Evolutionary conservation across 257 asterid genomes (phyloP), one percentile per base, ranked within the genome.

Genomic region (Solanum paucissectum): DNA sequence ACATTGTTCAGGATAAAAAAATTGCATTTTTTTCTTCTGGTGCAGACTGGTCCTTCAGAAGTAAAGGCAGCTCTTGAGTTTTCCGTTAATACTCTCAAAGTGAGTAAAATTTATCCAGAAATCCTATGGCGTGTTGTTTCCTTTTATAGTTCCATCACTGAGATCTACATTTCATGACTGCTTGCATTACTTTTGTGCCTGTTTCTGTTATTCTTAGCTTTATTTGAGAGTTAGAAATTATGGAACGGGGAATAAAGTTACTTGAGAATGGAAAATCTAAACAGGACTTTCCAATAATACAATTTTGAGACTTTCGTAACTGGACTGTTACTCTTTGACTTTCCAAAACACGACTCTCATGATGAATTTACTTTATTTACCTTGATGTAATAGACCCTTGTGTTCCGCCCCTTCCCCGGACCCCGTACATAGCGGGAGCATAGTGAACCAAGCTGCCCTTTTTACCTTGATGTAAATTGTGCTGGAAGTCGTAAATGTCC

Each of bases 11-110:
- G 69, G 7, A 49, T 49, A 44, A 9, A 49, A 49, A 11, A 25
- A 29, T 32, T 20, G 16, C 36, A 77, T 18, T 38, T 83, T 29
- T 38, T 87, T 83, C 87, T 89, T 87, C 71, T 79, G 83, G 33
- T 94, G 93, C 97, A 97, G 99, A 93, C 90, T 91, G 98, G 95
- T 85, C 99, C 99, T 89, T 52, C 98, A 55, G 99, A 97, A 93
- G 94, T 98, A 83, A 96, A 97, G 88, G 99, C 99, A 25, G 99
- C 99, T 86, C 99, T 97, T 87, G 99, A 95, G 87, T 97, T 96
- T 89, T 95, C 99, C 81, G 99, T 96, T 83, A 97, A 91, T 92
- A 32, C 97, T 87, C 98, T 97, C 72, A 95, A 93, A 90, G 99
- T 96, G 91, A 91, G 98, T 91, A 44, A 14, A 32, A 9, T 46